These are phyloP conservation scores for Fusarium praegraminearum DNA, from an alignment of 2,329 filamentous ascomycete genomes.

Conservation along the genomic window DNA sequence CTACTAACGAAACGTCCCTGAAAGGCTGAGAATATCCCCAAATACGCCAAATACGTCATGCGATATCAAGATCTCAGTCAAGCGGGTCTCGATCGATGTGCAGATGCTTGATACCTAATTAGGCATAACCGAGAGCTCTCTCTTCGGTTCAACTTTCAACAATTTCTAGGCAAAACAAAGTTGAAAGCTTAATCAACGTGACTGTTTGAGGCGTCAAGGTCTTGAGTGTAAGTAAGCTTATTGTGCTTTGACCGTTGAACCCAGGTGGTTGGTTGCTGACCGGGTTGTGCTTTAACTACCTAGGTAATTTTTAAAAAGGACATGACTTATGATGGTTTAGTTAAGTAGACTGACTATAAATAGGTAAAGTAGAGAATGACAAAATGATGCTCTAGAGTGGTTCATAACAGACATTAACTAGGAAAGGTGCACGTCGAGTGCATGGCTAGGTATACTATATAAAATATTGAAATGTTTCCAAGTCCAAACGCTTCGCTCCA, in stretches of 20 bases:
- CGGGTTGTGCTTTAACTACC: not conserved
- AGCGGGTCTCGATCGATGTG: slow-evolving; percentile 16
- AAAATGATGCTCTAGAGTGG: slow-evolving; percentile 24
- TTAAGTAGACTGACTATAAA: not conserved
- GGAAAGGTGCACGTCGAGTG: slow-evolving; percentile 40
- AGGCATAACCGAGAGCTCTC: slow-evolving; percentile 3
- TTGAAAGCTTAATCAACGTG: not conserved
- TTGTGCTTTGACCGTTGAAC: not conserved
- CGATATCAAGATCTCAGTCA: slow-evolving; percentile 20
- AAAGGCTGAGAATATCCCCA: not conserved
- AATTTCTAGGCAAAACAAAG: not conserved
- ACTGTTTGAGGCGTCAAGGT: not conserved
- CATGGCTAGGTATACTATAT: slow-evolving; percentile 30
- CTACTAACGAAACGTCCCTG: not conserved
- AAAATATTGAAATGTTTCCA: slow-evolving; percentile 5
- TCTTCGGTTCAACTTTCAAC: not conserved
- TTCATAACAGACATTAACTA: slow-evolving; percentile 40
- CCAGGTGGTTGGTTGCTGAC: not conserved
- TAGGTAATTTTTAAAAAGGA: not conserved
- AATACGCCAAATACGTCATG: slow-evolving; percentile 36
- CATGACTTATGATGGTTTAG: not conserved
- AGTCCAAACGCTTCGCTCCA: slow-evolving; percentile 37
- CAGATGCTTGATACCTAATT: slow-evolving; percentile 13
- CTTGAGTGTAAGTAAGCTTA: not conserved
- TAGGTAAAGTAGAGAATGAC: slow-evolving; percentile 4